Conservation (phyloP, 1,284 basidiomycete genomes). For the Cryptococcus deneoformans region DNA sequence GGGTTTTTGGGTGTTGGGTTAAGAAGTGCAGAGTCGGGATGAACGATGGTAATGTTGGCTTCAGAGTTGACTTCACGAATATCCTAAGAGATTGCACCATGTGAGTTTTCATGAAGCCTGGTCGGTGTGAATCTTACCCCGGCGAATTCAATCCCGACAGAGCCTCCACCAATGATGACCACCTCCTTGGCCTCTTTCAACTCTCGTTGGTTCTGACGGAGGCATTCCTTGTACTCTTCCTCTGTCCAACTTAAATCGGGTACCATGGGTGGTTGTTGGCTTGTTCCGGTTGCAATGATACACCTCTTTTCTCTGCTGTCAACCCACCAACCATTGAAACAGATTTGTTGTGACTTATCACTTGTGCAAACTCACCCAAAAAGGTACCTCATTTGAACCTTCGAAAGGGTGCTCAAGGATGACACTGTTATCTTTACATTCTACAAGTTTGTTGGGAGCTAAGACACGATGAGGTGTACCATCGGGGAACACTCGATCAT, state of each 20-base stretch:
- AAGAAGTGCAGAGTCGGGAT: conserved; percentile 20
- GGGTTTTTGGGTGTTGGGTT: conserved; percentile 15
- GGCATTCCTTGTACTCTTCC: conserved; percentile 17
- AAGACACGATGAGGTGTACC: conserved; percentile 37
- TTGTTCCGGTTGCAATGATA: conserved; percentile 40
- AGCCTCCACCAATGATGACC: conserved; percentile 50
- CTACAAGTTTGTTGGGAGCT: conserved; percentile 35
- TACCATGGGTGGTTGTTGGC: conserved; percentile 41
- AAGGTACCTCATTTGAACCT: conserved; percentile 44
- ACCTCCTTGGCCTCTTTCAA: conserved; percentile 35
- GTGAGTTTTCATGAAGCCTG: neutral
- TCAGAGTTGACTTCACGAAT: neutral
- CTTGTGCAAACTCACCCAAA: conserved; percentile 32
- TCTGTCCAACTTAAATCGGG: conserved; percentile 20
- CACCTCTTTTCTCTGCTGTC: conserved; percentile 19
- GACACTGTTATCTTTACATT: conserved; percentile 37
- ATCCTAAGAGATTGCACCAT: conserved; percentile 10
- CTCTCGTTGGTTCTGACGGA: conserved; percentile 32
- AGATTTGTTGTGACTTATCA: neutral
- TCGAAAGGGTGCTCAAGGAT: conserved; percentile 42
- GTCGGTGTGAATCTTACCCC: conserved; percentile 23
- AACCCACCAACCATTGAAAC: neutral
- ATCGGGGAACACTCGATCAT: conserved; percentile 34
- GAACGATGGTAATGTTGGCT: conserved; percentile 40
- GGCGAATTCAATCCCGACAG: conserved; percentile 51